These are phyloP conservation scores for Phoenix dactylifera DNA, from an alignment of 176 grass and related monocot genomes.

Conservation along the genomic window DNA sequence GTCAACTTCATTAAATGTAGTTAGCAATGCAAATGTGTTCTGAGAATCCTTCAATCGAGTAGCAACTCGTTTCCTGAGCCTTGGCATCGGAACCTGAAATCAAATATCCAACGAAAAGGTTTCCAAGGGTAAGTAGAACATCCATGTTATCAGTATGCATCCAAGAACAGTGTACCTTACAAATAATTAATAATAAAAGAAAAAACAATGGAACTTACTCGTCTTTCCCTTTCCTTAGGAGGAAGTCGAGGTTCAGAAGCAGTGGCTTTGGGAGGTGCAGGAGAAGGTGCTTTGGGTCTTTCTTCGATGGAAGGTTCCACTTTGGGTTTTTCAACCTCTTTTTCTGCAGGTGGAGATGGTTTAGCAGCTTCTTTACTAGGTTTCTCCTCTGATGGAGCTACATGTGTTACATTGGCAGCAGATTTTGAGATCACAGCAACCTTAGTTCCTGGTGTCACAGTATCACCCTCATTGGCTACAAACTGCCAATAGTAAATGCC, in stretches of 20 bases:
- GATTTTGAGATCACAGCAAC: slow-evolving; percentile 92
- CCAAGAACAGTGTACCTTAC: too few species aligned
- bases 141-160: too few species aligned
- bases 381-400: slow-evolving; percentile 80
- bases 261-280: slow-evolving; percentile 37
- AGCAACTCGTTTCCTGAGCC: slow-evolving; percentile 90
- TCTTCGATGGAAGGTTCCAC: too few species aligned
- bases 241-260: slow-evolving; percentile 91
- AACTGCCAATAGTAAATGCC: slow-evolving; percentile 25
- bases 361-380: slow-evolving; percentile 43
- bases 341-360: slow-evolving; percentile 23
- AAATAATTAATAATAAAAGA: too few species aligned
- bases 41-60: slow-evolving; percentile 98
- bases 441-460: slow-evolving; percentile 87
- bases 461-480: slow-evolving; percentile 87
- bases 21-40: slow-evolving; percentile 94
- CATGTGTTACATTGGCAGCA: slow-evolving; percentile 70
- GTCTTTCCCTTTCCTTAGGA: slow-evolving; percentile 85
- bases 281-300: slow-evolving; percentile 25
- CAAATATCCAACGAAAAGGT: too few species aligned
- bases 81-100: slow-evolving; percentile 81
- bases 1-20: slow-evolving; percentile 99
- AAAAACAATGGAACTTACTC: slow-evolving; percentile 36
- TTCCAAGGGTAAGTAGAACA: too few species aligned
- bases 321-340: background rate